Base-by-base conservation (phyloP, 805 yeast genomes). In the Zygosaccharomyces bailii region DNA sequence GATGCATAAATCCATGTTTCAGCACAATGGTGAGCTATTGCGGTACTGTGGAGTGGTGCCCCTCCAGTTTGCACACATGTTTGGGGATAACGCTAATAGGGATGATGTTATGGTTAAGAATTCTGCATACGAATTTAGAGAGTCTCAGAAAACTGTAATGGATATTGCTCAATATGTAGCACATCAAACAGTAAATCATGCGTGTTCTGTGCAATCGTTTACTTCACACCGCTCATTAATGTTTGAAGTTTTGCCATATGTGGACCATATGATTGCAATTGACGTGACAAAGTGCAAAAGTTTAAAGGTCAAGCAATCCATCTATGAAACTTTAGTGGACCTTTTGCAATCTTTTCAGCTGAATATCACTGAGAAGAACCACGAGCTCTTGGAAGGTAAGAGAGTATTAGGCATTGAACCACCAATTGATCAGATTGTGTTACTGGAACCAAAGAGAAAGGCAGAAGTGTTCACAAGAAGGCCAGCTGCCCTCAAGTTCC, bases 61-160 rank as follows among this genome's bases (percentile, higher is more conserved):
- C 0, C 57, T 84, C 56, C 84, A 80, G 44, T 78, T 80, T 50
- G 84, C 78, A 72, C 70, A 74, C 14, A 63, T 76, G 43, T 89
- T 84, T 65, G 76, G 81, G 56, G 89, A 82, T 52, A 70, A 78
- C 33, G 71, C 71, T 17, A 78, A 73, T 46, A 60, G 62, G 45
- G 60, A 59, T 4, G 62, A 58, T 41, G 11, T 61, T 9, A 60
- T 58, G 32, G 52, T 66, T 23, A 59, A 56, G 42, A 61, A 63
- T 34, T 55, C 57, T 27, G 68, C 67, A 51, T 63, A 48, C 31
- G 62, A 60, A 42, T 27, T 43, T 11, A 50, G 55, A 23, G 75
- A 72, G 41, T 38, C 38, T 2, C 49, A 37, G 6, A 58, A 58
- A 36, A 45, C 51, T 14, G 67, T 57, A 20, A 41, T 37, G n/a